phyloP scores from a whole-genome alignment of 306 rosid genomes.

The Chamaecrista fasciculata region DNA sequence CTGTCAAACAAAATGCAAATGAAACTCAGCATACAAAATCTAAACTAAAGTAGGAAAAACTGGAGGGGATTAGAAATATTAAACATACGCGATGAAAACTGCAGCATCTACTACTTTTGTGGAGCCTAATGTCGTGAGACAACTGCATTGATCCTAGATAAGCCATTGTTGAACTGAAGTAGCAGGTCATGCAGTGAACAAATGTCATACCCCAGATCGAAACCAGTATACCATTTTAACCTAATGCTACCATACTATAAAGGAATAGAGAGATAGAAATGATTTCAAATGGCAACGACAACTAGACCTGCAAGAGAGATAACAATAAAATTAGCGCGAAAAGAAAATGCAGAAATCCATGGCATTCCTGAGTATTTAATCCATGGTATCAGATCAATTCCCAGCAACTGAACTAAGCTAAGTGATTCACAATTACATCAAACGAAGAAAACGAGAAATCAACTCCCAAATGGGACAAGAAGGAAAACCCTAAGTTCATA shows the following conservation, averaged over 20 bases:
- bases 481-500: slow-evolving; percentile 40
- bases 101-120: slow-evolving; percentile 33
- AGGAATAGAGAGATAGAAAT: not conserved
- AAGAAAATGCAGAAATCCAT: not conserved
- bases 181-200: slow-evolving; percentile 30
- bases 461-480: not conserved
- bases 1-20: slow-evolving; percentile 40
- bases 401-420: slow-evolving; percentile 5
- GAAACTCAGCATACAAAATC: slow-evolving; percentile 20
- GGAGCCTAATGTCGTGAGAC: slow-evolving; percentile 48
- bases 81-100: slow-evolving; percentile 53
- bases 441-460: not conserved
- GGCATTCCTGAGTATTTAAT: not conserved
- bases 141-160: slow-evolving; percentile 57
- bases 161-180: slow-evolving; percentile 49
- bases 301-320: slow-evolving; percentile 25
- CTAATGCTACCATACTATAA: slow-evolving; percentile 7
- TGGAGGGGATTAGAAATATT: not conserved
- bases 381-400: not conserved
- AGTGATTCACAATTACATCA: not conserved
- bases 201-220: not conserved
- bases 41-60: not conserved
- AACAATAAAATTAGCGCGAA: slow-evolving; percentile 13
- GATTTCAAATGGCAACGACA: not conserved
- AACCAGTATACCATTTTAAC: slow-evolving; percentile 27